Evolutionary conservation across 371 early-diverging fungal genomes (phyloP).

Genomic region (Syncephalastrum contaminatum): DNA sequence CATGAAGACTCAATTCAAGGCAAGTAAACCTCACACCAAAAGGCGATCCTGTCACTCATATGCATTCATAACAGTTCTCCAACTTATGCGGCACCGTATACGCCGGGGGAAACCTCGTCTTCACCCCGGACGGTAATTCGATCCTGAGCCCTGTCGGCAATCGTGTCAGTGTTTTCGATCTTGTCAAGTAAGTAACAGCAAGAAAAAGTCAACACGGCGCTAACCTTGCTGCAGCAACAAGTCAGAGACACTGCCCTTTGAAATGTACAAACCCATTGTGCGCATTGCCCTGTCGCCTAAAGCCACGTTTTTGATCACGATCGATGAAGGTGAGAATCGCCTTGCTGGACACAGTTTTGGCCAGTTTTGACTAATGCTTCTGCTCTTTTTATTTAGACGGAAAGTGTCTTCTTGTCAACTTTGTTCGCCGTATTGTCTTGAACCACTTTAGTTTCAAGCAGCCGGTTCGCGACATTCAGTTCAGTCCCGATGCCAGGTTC

Average conservation of each 20-base stretch:
- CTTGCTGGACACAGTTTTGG: neutral
- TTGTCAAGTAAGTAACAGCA: constrained; percentile 72
- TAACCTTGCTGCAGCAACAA: constrained; percentile 67
- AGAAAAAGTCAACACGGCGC: neutral
- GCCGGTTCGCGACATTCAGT: constrained; percentile 77
- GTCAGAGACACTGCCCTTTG: constrained; percentile 89
- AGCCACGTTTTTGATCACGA: constrained; percentile 80
- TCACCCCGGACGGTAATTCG: constrained; percentile 94
- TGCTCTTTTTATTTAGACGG: constrained; percentile 63
- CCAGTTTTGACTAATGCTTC: neutral
- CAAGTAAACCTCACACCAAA: neutral
- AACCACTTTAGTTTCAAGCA: constrained; percentile 88
- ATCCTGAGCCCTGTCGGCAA: constrained; percentile 96
- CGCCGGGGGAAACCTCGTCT: constrained; percentile 90
- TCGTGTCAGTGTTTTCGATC: constrained; percentile 92
- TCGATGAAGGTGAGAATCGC: constrained; percentile 78
- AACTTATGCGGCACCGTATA: constrained; percentile 96
- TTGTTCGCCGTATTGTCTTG: constrained; percentile 77
- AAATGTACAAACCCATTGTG: constrained; percentile 87
- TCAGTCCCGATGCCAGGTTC: constrained; percentile 76
- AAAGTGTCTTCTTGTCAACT: constrained; percentile 84
- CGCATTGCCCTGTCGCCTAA: constrained; percentile 90
- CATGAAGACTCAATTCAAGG: constrained; percentile 11
- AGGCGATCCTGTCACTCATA: neutral
- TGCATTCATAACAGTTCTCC: constrained; percentile 61